Evolutionary conservation across 208 protist genomes (phyloP), one percentile per base, ranked within the genome.

Genomic region (Leptomonas seymouri): DNA sequence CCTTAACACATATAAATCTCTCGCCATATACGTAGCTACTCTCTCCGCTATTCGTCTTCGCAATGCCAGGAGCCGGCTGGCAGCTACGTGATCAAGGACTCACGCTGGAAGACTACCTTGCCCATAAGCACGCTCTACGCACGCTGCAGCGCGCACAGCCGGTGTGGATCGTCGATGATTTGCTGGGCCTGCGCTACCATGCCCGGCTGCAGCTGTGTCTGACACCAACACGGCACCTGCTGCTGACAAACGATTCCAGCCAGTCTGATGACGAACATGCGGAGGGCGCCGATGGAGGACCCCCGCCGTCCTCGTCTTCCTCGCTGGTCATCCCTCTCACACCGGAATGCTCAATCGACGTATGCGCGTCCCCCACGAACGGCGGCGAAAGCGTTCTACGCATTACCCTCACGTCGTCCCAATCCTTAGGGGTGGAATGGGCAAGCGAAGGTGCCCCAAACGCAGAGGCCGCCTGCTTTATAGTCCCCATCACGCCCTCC

Each of bases 91-190:
- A 67, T 4, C 48, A 21, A 15, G 48, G n/a, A 18, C 39, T 77
- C 11, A 73, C 60, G 3, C 51, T 81, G 71, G 58, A 62, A 14
- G 76, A 76, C 65, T 81, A 81, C 50, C 18, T 81, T 16, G 50
- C 51, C 5, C 71, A 81, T 42, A 69, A 77, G 25, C 51, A 50
- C 36, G 39, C 57, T 0, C 45, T 81, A n/a, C 50, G 46, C 21
- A 36, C 42, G 3, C 63, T 81, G n/a, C 56, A 64, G 36, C 46
- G 41, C 21, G 55, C 62, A 12, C 65, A 75, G 23, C 57, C 67
- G 18, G 76, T 77, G 50, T 75, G 71, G 66, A 41, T 74, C 25
- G 39, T 81, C 15, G 61, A 77, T 23, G 60, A 69, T 9, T 18
- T 74, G 6, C 59, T 81, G 20, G 60, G 65, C 9, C 53, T 81